phyloP scores from a whole-genome alignment of 768 basidiomycete species.

The Suillus spraguei region DNA sequence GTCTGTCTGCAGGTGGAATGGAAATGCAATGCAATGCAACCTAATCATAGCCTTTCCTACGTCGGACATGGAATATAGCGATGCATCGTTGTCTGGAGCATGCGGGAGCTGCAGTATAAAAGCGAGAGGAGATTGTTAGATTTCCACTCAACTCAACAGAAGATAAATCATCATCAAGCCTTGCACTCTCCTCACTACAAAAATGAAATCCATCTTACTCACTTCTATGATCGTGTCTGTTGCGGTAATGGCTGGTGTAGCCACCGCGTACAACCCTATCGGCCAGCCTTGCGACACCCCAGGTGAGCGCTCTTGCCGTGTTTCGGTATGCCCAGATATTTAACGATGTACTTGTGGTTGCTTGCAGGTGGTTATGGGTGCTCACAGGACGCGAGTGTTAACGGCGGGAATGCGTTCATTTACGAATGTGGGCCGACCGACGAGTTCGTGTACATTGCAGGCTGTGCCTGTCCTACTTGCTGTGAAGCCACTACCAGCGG shows the following conservation, averaged over 20 bases:
- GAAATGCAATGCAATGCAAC: background rate
- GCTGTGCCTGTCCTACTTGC: background rate
- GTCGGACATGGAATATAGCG: background rate
- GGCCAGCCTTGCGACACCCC: slow-evolving; percentile 5
- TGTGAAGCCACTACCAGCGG: background rate
- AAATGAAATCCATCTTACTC: slow-evolving; percentile 2
- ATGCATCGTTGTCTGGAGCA: background rate
- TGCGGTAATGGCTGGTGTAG: slow-evolving; percentile 2
- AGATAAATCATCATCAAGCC: slow-evolving; percentile 1
- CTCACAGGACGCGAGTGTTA: background rate
- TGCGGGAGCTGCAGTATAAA: background rate
- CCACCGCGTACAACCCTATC: slow-evolving; percentile 5
- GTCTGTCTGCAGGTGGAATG: background rate
- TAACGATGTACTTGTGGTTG: background rate
- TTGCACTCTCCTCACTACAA: background rate
- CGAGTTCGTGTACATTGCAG: background rate
- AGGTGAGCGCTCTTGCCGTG: background rate
- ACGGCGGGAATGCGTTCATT: slow-evolving; percentile 2
- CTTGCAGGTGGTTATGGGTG: background rate
- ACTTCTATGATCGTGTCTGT: slow-evolving; percentile 6
- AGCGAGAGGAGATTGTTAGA: background rate
- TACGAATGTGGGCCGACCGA: background rate
- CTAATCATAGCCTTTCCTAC: background rate
- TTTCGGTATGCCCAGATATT: background rate
- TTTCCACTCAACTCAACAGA: slow-evolving; percentile 1